Conservation (phyloP, 202 grass and related monocot genomes). For the Schoenoplectus tabernaemontani region DNA sequence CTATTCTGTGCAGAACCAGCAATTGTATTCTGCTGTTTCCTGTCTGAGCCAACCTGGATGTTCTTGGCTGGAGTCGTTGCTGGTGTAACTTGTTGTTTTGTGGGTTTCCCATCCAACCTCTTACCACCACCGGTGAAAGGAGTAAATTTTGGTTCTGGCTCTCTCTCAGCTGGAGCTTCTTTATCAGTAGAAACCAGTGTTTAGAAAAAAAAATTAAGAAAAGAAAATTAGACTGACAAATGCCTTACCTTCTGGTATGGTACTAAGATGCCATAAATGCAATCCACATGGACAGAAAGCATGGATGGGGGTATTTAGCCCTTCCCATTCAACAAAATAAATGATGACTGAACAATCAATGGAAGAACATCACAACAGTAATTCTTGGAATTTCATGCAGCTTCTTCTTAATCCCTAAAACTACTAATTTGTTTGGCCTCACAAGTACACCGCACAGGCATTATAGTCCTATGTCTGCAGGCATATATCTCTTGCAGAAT, state of each 20-base stretch:
- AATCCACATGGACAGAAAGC: background rate
- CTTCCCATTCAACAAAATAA: background rate
- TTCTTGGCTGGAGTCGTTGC: conserved; percentile 1
- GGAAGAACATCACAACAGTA: background rate
- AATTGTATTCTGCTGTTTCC: conserved; percentile 35
- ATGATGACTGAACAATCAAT: background rate
- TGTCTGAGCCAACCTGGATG: conserved; percentile 31
- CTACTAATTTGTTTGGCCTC: background rate
- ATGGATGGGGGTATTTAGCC: background rate
- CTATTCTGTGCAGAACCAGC: conserved; percentile 28
- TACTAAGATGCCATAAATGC: background rate
- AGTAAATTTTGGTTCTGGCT: conserved; percentile 53
- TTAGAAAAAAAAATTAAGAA: conserved; percentile 6
- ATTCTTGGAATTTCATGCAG: background rate
- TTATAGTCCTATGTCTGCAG: background rate
- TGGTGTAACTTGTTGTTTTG: conserved; percentile 27
- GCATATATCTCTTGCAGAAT: background rate
- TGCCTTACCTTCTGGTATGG: background rate
- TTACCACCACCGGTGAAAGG: conserved; percentile 58
- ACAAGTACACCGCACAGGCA: background rate
- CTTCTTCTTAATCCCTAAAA: background rate
- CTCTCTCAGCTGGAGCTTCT: background rate
- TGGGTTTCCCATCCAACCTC: conserved; percentile 53
- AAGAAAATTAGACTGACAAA: background rate
- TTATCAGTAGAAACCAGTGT: background rate